Evolutionary conservation across 2,329 filamentous ascomycete species (phyloP), one percentile per base, ranked within the genome.

Genomic region (Penicillium sp.): DNA sequence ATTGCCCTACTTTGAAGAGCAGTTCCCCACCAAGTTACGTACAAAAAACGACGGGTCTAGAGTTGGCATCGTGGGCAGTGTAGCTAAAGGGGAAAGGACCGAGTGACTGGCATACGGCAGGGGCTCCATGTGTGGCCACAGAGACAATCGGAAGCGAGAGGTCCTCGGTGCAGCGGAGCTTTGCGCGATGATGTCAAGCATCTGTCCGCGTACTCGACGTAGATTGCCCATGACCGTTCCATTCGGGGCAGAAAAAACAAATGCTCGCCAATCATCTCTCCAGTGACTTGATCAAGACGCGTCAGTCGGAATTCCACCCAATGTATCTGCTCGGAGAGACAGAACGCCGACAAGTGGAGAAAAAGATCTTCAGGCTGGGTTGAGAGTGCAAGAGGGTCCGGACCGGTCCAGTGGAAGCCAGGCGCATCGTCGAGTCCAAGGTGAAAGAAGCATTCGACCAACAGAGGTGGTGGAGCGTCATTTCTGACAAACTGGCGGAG

Each of bases 221-320:
- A 55, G 46, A 49, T 55, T 55, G 13, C 37, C 37, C 27, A 22
- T 44, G 46, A 47, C 24, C 22, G 22, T 22, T 55, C 53, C 31
- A 50, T 33, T n/a, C 53, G 46, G 24, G 53, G 27, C 44, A 53
- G 22, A 35, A 48, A 53, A 21, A 53, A 53, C 16, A 48, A 16
- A 14, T 53, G 52, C 52, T 53, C 52, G n/a, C 29, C 44, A 14
- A 46, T 45, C 21, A 21, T 46, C 1, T 46, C 24, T 5, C 44
- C 26, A 21, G 13, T 46, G 9, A 27, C 1, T 19, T 11, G 16
- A 46, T 46, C 44, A n/a, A 46, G 22, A 26, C 44, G 24, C 0
- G 44, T 27, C 9, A 46, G 26, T 19, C 44, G 22, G 10, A 26
- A 46, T 29, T 46, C 44, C 24, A 27, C 24, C 44, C 16, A 46